Evolutionary conservation across 441 rosid species (phyloP).

Genomic region (Flueggea neowawraea): DNA sequence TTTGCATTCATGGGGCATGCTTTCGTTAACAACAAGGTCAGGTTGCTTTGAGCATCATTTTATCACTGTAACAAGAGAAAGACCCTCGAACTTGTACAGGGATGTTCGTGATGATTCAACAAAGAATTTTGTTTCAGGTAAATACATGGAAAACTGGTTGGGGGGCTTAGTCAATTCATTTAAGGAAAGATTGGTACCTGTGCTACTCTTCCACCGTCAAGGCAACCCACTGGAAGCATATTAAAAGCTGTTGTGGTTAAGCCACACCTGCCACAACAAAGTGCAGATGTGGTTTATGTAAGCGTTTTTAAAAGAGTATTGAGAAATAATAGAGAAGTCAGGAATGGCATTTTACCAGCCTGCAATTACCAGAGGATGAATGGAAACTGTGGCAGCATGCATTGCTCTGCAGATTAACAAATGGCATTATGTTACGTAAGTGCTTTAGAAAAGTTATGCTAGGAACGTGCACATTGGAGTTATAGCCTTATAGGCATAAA

Average conservation of each 20-base stretch:
- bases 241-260: conserved; percentile 90
- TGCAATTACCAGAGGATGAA: conserved; percentile 96
- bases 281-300: not conserved
- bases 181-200: conserved; percentile 46
- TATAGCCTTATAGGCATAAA: not conserved
- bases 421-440: conserved; percentile 14
- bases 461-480: conserved; percentile 14
- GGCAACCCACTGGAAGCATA: conserved; percentile 97
- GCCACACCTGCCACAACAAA: conserved; percentile 71
- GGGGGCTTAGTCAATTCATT: not conserved
- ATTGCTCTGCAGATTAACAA: conserved; percentile 56
- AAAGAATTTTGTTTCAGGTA: no score
- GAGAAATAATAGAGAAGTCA: conserved; percentile 8
- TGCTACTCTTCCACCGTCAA: conserved; percentile 95
- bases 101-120: no score
- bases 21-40: no score
- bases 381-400: conserved; percentile 82
- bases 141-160: not conserved
- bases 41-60: no score
- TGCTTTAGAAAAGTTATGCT: conserved; percentile 7
- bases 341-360: conserved; percentile 66
- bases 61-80: no score
- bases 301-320: conserved; percentile 12
- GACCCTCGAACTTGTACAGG: no score
- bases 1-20: no score